phyloP scores from a whole-genome alignment of 177 flowering plant species.

The Telopea speciosissima region DNA sequence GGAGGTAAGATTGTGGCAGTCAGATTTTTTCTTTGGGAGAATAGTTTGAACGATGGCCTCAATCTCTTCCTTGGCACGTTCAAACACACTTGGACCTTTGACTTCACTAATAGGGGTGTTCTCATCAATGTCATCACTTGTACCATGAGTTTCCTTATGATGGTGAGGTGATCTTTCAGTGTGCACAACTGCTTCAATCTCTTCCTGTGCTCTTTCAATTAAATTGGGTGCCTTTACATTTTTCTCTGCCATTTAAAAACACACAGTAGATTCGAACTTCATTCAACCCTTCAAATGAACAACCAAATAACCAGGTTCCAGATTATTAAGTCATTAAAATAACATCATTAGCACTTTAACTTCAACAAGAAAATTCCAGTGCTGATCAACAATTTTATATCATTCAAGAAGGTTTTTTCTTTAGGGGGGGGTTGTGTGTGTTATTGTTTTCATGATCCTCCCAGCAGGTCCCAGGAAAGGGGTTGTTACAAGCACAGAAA shows the following conservation, averaged over 20 bases:
- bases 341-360: too few species aligned
- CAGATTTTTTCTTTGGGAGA: constrained; percentile 48
- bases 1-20: constrained; percentile 11
- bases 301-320: too few species aligned
- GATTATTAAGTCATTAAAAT: too few species aligned
- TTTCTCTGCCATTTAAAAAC: constrained; percentile 16
- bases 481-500: background rate
- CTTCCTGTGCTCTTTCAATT: constrained; percentile 46
- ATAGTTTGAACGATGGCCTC: constrained; percentile 56
- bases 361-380: too few species aligned
- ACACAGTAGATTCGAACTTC: background rate
- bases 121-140: constrained; percentile 61
- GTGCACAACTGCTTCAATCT: constrained; percentile 37
- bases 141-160: constrained; percentile 69
- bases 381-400: too few species aligned
- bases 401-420: too few species aligned
- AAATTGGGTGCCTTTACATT: constrained; percentile 53
- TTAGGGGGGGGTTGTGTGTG: too few species aligned
- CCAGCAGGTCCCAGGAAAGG: background rate
- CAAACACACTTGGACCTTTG: constrained; percentile 58
- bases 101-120: constrained; percentile 55
- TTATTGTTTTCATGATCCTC: too few species aligned
- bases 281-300: background rate
- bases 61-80: constrained; percentile 68
- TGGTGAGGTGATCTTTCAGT: constrained; percentile 31